Evolutionary conservation across 2,329 filamentous ascomycete species (phyloP).

Genomic region (Calonectria ilicicola): DNA sequence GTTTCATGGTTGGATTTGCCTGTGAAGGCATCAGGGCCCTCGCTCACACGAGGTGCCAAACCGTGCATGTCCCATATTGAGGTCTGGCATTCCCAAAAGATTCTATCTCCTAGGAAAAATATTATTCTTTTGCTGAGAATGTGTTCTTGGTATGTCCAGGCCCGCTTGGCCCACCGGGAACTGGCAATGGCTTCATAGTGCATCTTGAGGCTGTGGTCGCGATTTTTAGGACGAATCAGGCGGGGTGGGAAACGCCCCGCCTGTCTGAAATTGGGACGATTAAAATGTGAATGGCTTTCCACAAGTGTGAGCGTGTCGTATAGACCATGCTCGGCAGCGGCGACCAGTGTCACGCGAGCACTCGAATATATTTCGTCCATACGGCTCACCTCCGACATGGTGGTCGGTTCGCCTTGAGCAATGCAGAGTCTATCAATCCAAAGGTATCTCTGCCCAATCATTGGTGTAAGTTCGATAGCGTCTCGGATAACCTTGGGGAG

Average conservation of each 20-base stretch:
- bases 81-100: background rate
- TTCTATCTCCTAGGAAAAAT: background rate
- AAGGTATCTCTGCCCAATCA: background rate
- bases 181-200: background rate
- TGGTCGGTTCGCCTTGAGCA: background rate
- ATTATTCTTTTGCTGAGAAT: background rate
- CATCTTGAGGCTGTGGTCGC: background rate
- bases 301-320: background rate
- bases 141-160: background rate
- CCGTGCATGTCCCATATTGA: background rate
- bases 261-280: background rate
- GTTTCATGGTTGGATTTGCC: background rate
- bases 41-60: background rate
- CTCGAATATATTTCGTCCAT: background rate
- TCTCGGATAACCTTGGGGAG: background rate
- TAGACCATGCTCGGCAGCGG: background rate
- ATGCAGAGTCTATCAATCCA: constrained; percentile 7
- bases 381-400: background rate
- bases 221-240: background rate
- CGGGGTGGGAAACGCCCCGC: background rate
- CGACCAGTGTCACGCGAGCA: background rate
- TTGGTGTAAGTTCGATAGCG: background rate
- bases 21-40: background rate
- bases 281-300: background rate
- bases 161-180: background rate